Evolutionary conservation across 305 asterid genomes (phyloP), one percentile per base, ranked within the genome.

Genomic region (Ajuga reptans): DNA sequence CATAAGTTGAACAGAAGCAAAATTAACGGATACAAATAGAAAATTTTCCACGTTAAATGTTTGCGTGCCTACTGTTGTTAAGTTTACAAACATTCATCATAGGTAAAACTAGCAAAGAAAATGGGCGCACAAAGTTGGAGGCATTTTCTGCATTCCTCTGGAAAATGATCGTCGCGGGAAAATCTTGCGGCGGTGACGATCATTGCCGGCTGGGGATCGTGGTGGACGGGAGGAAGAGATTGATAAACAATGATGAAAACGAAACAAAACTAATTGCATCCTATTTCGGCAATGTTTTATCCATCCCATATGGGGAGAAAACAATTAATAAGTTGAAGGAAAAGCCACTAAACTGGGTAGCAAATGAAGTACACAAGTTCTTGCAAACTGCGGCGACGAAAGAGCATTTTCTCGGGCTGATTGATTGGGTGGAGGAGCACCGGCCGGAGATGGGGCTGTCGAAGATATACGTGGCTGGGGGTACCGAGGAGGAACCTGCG

Each of bases 361-460:
- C 91, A 2, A 51, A 76, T 31, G 83, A 75, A 18, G 75, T 89
- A 5, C 91, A 82, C 8, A 63, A 71, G 27, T 79, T 89, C 60
- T 11, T 86, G 24, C 74, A 69, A 0, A 62, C 6, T 0, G 84
- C 89, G 0, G 60, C 66, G 59, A 72, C 80, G 4, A 73, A 67
- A 21, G 96, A 89, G 60, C 94, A 89, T 72, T 89, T 89, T 58
- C 72, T 83, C 1, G 93, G 87, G 29, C 57, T 87, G 68, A 78
- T 87, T 2, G 96, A 85, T 51, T 87, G 83, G 85, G 91, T 89
- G 59, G 96, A 89, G 84, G 86, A 77, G 60, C 86, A 76, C 51
- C 89, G 91, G 18, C 94, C 94, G 0, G 63, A 78, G 64, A 73
- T 36, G 7, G 71, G 69, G 4, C 2, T 81, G 59, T 72, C 91